Base-by-base conservation (phyloP, 225 moss, liverwort and hornwort species). In the Anthoceros angustus region DNA sequence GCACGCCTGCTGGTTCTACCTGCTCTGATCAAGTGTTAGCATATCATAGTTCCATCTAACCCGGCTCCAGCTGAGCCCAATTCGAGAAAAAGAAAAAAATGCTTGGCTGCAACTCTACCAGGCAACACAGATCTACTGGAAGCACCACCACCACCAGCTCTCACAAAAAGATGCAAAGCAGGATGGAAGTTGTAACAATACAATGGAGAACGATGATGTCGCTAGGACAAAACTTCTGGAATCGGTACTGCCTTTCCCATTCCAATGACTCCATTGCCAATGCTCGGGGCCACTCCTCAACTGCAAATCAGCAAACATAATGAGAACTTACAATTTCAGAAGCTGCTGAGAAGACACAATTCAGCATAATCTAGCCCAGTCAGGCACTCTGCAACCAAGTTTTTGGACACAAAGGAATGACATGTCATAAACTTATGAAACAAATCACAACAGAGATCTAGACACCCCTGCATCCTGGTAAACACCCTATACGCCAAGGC, bases 281-380 rank as follows among this genome's bases (percentile, higher is more conserved):
- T 42, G 90, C 87, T 79, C 86, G 87, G 0, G 90, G 80, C 74
- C 87, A 77, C 66, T 86, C 90, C 39, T 77, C 70, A 43, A 80
- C 90, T 91, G 68, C 81, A 82, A 16, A 55, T 7, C 18, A 15
- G 18, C 10, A 55, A 0, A 55, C 55, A 55, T 18, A 15, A 55
- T 18, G n/a, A 18, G 5, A 48, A 55, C 23, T 55, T 46, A 11
- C 45, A 16, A 46, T 11, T 11, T 16, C 16, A 1, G 45, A 5
- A 46, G 3, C 16, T 46, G 45, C 45, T 46, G 16, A 11, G 45
- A 46, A 46, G 16, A 32, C 32, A 32, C 32, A 32, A 32, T 32
- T 1, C 32, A 32, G 32, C 1, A 32, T 32, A 32, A 32, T 32
- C 32, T 32, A 32, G 1, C 4, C 32, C 32, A 32, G 2, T 32